These are phyloP conservation scores for Auxenochlorella pyrenoidosa DNA, from an alignment of 139 green algal genomes.

Conservation along the genomic window DNA sequence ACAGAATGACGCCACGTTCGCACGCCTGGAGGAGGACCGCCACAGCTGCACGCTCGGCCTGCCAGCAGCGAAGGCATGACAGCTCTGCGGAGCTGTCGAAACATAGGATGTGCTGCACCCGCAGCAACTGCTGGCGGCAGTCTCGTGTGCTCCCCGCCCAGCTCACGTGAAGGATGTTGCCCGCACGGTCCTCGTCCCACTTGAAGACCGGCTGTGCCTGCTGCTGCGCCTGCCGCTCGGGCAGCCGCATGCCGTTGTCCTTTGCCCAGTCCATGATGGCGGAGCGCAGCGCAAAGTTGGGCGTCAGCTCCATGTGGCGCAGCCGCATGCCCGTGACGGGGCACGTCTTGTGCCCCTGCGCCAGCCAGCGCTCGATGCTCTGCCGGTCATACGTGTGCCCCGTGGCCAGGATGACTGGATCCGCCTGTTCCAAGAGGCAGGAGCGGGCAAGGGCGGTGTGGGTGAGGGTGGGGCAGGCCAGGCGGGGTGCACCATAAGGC, in stretches of 20 bases:
- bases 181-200: slow-evolving; percentile 63
- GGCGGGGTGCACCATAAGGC: neutral
- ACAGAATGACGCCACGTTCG: too few species aligned
- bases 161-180: slow-evolving; percentile 82
- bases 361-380: slow-evolving; percentile 91
- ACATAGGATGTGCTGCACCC: neutral
- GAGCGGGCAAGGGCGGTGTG: neutral
- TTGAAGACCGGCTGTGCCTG: slow-evolving; percentile 50
- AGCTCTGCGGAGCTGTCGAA: neutral
- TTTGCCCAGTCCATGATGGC: slow-evolving; percentile 91
- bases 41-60: too few species aligned
- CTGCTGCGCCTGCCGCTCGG: slow-evolving; percentile 35
- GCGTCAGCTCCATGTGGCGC: slow-evolving; percentile 89
- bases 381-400: slow-evolving; percentile 93
- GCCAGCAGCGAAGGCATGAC: too few species aligned
- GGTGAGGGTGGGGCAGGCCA: neutral
- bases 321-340: slow-evolving; percentile 91
- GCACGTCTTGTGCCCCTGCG: slow-evolving; percentile 90
- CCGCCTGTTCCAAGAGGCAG: slow-evolving; percentile 30
- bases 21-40: too few species aligned
- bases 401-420: slow-evolving; percentile 94
- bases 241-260: slow-evolving; percentile 65
- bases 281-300: slow-evolving; percentile 91
- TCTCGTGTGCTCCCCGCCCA: too few species aligned
- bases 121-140: neutral